Conservation (phyloP, 352 stramenopile species). For the Phytopythium cucurbitacearum region DNA sequence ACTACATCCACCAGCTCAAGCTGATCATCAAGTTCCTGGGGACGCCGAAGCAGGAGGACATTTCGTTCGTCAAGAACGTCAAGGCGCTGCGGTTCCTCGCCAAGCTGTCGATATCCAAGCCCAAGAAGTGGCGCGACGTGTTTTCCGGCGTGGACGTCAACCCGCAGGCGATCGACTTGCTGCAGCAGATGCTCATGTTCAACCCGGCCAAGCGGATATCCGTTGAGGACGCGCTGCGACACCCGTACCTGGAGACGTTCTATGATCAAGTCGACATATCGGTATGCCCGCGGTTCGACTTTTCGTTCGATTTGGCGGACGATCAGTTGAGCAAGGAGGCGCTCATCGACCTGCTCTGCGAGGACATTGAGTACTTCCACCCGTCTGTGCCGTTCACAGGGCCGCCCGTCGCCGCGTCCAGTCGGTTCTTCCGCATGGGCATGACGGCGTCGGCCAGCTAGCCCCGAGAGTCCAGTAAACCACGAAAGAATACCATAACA, state of each 20-base stretch:
- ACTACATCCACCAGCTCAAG: conserved; percentile 84
- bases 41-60: conserved; percentile 73
- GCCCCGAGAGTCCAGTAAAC: neutral
- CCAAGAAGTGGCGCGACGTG: conserved; percentile 61
- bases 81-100: conserved; percentile 89
- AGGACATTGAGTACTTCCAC: conserved; percentile 65
- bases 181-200: conserved; percentile 66
- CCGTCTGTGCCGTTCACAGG: conserved; percentile 18
- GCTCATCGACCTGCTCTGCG: conserved; percentile 47
- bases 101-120: conserved; percentile 67
- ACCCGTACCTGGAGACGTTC: conserved; percentile 83
- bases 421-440: conserved; percentile 42
- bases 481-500: too few relatives aligned
- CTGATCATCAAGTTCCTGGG: conserved; percentile 72
- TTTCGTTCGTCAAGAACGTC: conserved; percentile 84
- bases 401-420: conserved; percentile 16
- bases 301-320: conserved; percentile 63
- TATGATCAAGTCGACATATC: conserved; percentile 72
- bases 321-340: conserved; percentile 59
- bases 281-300: conserved; percentile 41
- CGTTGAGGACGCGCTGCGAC: conserved; percentile 43
- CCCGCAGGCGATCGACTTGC: conserved; percentile 47
- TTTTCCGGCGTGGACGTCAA: conserved; percentile 42
- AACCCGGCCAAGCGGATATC: conserved; percentile 74
- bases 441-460: conserved; percentile 50